phyloP scores from a whole-genome alignment of 176 grass and related monocot genomes.

The Carex scoparia region DNA sequence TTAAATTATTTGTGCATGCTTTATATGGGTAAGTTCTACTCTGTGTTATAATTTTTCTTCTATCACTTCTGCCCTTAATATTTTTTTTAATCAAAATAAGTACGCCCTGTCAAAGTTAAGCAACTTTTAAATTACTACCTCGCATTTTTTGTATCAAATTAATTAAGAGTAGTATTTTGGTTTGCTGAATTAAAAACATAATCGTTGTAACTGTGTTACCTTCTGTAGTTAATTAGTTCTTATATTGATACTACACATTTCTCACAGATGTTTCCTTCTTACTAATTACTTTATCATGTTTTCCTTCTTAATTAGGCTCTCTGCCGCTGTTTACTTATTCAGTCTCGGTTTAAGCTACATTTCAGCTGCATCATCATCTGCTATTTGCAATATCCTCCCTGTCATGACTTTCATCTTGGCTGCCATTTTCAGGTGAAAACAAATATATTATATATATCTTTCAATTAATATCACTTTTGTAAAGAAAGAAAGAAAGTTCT shows the following conservation, averaged over 20 bases:
- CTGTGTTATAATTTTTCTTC: neutral
- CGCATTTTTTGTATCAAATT: too few species aligned
- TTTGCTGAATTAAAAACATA: too few species aligned
- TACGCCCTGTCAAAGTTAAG: too few species aligned
- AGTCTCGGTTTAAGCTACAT: constrained; percentile 57
- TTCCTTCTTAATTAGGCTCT: constrained; percentile 30
- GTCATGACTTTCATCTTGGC: constrained; percentile 63
- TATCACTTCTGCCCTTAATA: neutral
- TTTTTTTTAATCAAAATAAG: too few species aligned
- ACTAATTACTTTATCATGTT: neutral
- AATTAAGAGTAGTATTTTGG: too few species aligned
- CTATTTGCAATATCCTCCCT: constrained; percentile 50
- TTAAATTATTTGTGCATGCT: constrained; percentile 56
- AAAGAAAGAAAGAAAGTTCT: neutral
- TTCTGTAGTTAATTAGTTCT: neutral
- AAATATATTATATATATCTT: neutral
- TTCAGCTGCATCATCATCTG: constrained; percentile 46
- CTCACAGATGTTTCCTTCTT: neutral
- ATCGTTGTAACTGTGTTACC: neutral
- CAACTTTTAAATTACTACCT: too few species aligned
- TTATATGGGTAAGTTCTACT: constrained; percentile 54
- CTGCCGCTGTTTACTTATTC: constrained; percentile 31
- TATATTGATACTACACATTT: neutral
- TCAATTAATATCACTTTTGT: neutral
- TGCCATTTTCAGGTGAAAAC: constrained; percentile 47